These are phyloP conservation scores for Rhypophila decipiens DNA, from an alignment of 495 filamentous ascomycete species.

Conservation along the genomic window DNA sequence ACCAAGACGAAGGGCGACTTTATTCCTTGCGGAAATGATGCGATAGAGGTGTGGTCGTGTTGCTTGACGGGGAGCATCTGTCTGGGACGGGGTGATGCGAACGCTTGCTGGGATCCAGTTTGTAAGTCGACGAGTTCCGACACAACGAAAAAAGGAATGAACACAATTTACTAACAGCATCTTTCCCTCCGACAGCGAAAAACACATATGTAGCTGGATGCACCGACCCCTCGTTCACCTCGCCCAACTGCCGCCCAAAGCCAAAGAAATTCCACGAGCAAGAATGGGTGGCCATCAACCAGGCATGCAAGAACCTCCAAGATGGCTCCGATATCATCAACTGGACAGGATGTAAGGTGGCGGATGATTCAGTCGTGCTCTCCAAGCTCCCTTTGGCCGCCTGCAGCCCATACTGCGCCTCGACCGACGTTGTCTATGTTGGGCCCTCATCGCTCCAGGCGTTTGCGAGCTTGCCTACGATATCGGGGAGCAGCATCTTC, in stretches of 20 bases:
- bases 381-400: slow-evolving; percentile 13
- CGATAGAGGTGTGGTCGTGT: slow-evolving; percentile 13
- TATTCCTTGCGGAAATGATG: slow-evolving; percentile 13
- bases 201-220: slow-evolving; percentile 18
- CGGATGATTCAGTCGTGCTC: slow-evolving; percentile 10
- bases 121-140: too few relatives aligned
- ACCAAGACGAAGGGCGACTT: slow-evolving; percentile 14
- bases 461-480: slow-evolving; percentile 11
- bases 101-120: slow-evolving; percentile 14
- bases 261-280: slow-evolving; percentile 11
- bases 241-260: slow-evolving; percentile 14
- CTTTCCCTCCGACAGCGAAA: slow-evolving; percentile 4
- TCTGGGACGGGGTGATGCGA: slow-evolving; percentile 11
- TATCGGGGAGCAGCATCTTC: slow-evolving; percentile 15
- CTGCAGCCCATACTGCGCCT: slow-evolving; percentile 15
- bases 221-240: slow-evolving; percentile 17
- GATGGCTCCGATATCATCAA: slow-evolving; percentile 5
- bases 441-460: slow-evolving; percentile 13
- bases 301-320: slow-evolving; percentile 16
- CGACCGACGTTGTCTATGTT: slow-evolving; percentile 10
- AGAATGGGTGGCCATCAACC: slow-evolving; percentile 19
- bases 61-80: slow-evolving; percentile 14
- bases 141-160: too few relatives aligned
- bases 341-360: slow-evolving; percentile 14
- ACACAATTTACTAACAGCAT: not conserved